Base-by-base conservation (phyloP, 2,329 filamentous ascomycete genomes). In the Phialophora expanda region DNA sequence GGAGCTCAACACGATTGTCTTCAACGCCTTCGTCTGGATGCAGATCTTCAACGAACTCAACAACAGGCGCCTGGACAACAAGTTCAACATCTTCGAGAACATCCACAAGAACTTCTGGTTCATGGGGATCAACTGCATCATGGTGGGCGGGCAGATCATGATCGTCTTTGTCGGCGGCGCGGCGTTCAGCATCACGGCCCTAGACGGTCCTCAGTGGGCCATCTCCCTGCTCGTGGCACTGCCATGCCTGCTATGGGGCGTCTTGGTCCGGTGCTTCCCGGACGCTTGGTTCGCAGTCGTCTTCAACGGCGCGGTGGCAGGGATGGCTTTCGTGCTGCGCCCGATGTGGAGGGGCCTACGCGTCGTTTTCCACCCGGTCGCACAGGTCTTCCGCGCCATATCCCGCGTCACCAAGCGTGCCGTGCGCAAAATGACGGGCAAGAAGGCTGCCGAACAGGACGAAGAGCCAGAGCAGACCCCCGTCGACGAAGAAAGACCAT, bases 11-110 rank as follows among this genome's bases (percentile, higher is more conserved):
- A 96, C 93, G 2, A 84, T 98, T 56, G 91, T 98, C 7, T 98
- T 98, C 85, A 98, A 98, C 82, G 95, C 92, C 0, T 98, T 98
- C 76, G 94, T 97, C 61, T 98, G 94, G 94, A 97, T 98, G 93
- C 94, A 98, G 74, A 96, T 98, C 73, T 98, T 98, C 83, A 98
- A 98, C 79, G 90, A 96, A 76, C 91, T 96, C 86, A 98, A 98
- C 82, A 97, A 96, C 80, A 92, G 94, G 66, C 92, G 94, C 12
- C 84, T 98, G 62, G 94, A 98, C 78, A 98, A 98, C 79, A 86
- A 88, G 62, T 93, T 97, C 84, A 98, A 98, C 79, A 93, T 98
- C 69, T 94, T 98, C 67, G 94, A 97, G 76, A 92, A 92, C 62
- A 86, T 98, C 66, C 85, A 85, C 28, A 86, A 86, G 75, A 98